These are phyloP conservation scores for Meyerozyma athensensis DNA, from an alignment of 1,139 yeast genomes.

Conservation along the genomic window DNA sequence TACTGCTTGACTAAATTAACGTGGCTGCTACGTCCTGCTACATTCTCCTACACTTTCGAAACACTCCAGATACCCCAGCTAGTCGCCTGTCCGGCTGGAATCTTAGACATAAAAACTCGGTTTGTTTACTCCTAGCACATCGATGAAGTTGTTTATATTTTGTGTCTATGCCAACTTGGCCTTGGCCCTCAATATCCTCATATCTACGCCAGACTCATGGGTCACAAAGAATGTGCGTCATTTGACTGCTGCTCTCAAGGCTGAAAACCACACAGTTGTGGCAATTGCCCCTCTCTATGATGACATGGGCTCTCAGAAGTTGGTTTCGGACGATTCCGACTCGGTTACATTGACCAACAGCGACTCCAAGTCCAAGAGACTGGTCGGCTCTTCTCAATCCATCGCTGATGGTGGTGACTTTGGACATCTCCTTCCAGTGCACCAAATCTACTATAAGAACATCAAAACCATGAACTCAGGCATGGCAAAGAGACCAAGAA, in stretches of 20 bases:
- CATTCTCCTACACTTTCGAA: no score
- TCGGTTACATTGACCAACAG: not conserved
- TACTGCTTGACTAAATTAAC: no score
- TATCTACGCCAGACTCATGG: conserved; percentile 39
- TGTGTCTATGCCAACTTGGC: conserved; percentile 4
- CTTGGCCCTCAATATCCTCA: conserved; percentile 24
- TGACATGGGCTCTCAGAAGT: conserved; percentile 4
- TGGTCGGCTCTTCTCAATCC: not conserved
- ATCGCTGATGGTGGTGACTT: conserved; percentile 30
- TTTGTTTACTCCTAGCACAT: not conserved
- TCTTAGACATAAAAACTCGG: not conserved
- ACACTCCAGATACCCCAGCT: no score
- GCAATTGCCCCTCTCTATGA: conserved; percentile 32
- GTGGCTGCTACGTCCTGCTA: no score
- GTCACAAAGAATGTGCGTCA: conserved; percentile 31
- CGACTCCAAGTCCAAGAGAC: conserved; percentile 1
- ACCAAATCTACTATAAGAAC: conserved; percentile 27
- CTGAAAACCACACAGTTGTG: conserved; percentile 27
- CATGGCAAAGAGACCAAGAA: conserved; percentile 9
- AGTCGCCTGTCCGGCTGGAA: no score
- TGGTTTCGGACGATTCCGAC: conserved; percentile 5
- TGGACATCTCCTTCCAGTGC: conserved; percentile 29
- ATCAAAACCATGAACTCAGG: conserved; percentile 13
- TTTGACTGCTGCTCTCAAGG: conserved; percentile 22
- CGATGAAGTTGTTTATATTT: conserved; percentile 2